Evolutionary conservation across 768 basidiomycete genomes (phyloP).

Genomic region (Boletus patriciae): DNA sequence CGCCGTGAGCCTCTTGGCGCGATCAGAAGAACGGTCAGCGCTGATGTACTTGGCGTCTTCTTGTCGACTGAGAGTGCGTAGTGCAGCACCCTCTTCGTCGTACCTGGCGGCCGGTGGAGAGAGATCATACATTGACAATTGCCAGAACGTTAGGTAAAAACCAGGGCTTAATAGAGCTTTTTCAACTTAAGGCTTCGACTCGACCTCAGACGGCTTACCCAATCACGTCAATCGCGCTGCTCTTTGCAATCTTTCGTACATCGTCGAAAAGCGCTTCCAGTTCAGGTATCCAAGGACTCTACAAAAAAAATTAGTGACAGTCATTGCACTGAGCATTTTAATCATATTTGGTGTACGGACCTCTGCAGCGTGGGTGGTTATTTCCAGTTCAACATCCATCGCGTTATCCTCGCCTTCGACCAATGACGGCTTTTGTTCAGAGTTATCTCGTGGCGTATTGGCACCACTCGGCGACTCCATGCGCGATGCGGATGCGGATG

Average conservation of each 20-base stretch:
- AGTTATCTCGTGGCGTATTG: conserved; percentile 28
- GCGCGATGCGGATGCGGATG: conserved; percentile 53
- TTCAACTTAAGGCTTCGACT: conserved; percentile 7
- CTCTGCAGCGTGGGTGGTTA: conserved; percentile 28
- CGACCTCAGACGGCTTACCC: conserved; percentile 51
- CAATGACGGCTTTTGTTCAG: conserved; percentile 24
- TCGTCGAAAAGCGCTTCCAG: conserved; percentile 73
- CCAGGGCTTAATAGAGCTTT: conserved; percentile 58
- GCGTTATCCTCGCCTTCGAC: conserved; percentile 44
- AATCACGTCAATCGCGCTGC: conserved; percentile 60
- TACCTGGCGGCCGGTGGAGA: conserved; percentile 75
- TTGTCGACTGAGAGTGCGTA: conserved; percentile 62
- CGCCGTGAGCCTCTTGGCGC: conserved; percentile 57
- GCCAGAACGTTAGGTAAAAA: conserved; percentile 98
- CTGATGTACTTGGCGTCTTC: conserved; percentile 62
- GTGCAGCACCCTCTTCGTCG: conserved; percentile 66
- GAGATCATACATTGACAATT: conserved; percentile 88
- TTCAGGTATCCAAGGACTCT: conserved; percentile 82
- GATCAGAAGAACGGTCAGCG: conserved; percentile 73
- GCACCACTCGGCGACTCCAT: conserved; percentile 59
- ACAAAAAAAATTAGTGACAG: conserved; percentile 1
- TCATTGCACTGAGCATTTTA: conserved; percentile 3
- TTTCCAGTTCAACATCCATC: conserved; percentile 53
- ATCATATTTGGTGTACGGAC: conserved; percentile 9
- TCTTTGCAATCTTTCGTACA: conserved; percentile 68